Percentiles rank a stretch among this genome's conserved stretches.
phyloP scores from a whole-genome alignment of 306 rosid genomes.

The Coriaria nepalensis region DNA sequence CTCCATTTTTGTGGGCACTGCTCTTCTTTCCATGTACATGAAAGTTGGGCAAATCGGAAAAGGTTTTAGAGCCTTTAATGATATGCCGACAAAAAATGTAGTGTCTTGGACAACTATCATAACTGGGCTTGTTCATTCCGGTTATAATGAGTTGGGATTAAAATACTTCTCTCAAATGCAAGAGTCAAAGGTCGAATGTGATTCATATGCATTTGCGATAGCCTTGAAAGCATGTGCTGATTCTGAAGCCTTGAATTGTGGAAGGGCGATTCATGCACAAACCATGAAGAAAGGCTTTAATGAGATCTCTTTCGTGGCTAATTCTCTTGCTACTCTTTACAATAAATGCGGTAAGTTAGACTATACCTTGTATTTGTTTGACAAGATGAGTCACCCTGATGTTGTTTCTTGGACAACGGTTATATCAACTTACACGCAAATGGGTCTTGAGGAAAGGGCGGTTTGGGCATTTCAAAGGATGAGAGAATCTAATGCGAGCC shows the following conservation, averaged over 20 bases:
- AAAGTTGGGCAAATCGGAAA: slow-evolving; percentile 42
- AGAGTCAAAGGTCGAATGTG: no score
- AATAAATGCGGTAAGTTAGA: slow-evolving; percentile 61
- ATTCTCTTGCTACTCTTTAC: slow-evolving; percentile 60
- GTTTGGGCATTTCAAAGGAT: slow-evolving; percentile 46
- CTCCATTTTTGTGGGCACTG: slow-evolving; percentile 62
- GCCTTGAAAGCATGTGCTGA: slow-evolving; percentile 70
- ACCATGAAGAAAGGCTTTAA: slow-evolving; percentile 50
- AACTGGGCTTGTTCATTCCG: slow-evolving; percentile 74
- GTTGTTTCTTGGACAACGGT: slow-evolving; percentile 81
- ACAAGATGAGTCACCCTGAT: slow-evolving; percentile 38
- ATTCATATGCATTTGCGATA: no score
- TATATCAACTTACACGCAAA: slow-evolving; percentile 34
- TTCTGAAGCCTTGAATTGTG: slow-evolving; percentile 37
- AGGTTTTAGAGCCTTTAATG: slow-evolving; percentile 47
- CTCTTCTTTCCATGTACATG: slow-evolving; percentile 61
- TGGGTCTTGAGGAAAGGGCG: slow-evolving; percentile 43
- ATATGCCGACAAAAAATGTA: no score
- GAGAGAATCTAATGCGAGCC: slow-evolving; percentile 40
- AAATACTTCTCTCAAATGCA: slow-evolving; percentile 59
- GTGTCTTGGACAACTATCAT: no score
- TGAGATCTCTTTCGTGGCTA: slow-evolving; percentile 51
- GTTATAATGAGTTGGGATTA: slow-evolving; percentile 34
- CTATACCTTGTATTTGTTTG: slow-evolving; percentile 43
- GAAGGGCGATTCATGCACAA: slow-evolving; percentile 51